Conservation (phyloP, 179 eudicot species). For the Camellia oleifera region DNA sequence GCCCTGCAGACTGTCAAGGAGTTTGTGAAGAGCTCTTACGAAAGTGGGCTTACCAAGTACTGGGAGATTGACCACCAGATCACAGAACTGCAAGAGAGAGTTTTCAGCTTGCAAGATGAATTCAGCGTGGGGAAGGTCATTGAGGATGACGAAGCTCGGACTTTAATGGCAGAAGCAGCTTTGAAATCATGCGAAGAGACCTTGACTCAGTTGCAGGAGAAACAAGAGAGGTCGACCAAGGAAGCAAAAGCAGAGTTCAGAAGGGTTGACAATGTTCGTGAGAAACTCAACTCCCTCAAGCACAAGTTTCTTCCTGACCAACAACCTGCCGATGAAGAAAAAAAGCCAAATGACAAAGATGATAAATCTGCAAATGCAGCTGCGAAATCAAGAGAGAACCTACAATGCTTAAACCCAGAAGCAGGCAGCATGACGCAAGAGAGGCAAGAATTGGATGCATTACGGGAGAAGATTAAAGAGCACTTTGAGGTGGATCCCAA, state of each 20-base stretch:
- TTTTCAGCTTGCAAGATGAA: constrained; percentile 72
- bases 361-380: constrained; percentile 14
- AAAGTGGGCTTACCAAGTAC: constrained; percentile 67
- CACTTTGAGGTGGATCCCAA: constrained; percentile 40
- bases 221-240: constrained; percentile 50
- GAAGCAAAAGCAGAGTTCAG: constrained; percentile 54
- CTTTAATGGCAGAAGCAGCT: constrained; percentile 81
- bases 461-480: constrained; percentile 45
- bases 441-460: constrained; percentile 33
- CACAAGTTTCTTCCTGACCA: constrained; percentile 27
- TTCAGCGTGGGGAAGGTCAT: constrained; percentile 55
- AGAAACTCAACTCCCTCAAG: constrained; percentile 51
- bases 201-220: constrained; percentile 61
- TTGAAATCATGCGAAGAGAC: constrained; percentile 72
- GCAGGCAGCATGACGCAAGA: constrained; percentile 15
- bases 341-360: background rate
- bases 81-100: constrained; percentile 57
- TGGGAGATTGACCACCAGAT: constrained; percentile 67
- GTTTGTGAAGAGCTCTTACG: constrained; percentile 80
- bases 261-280: constrained; percentile 52
- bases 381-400: constrained; percentile 15
- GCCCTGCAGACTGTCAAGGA: constrained; percentile 86
- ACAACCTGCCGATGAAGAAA: background rate
- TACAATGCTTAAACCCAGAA: background rate
- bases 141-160: constrained; percentile 83